Conservation (phyloP, 345 rosid genomes). For the Murraya koenigii region DNA sequence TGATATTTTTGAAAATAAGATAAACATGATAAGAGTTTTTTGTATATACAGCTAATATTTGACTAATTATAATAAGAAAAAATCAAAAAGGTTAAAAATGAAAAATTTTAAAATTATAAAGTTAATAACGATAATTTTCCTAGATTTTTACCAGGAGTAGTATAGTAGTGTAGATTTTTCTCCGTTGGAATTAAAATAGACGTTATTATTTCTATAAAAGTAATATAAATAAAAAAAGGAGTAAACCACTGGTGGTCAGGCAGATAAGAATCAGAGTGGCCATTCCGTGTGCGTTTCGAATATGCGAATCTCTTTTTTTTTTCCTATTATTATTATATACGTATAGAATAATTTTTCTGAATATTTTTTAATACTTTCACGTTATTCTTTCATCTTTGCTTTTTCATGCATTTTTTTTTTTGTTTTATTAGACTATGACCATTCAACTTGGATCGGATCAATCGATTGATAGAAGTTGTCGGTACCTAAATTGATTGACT, state of each 20-base stretch:
- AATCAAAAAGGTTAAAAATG: too few relatives aligned
- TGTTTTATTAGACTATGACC: background rate
- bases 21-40: too few relatives aligned
- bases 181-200: too few relatives aligned
- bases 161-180: too few relatives aligned
- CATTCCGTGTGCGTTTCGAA: background rate
- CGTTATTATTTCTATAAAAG: too few relatives aligned
- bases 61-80: too few relatives aligned
- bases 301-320: background rate
- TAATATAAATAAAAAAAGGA: background rate
- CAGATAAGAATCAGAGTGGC: background rate
- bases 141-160: too few relatives aligned
- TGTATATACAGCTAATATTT: too few relatives aligned
- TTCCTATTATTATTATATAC: background rate
- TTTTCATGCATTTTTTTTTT: background rate
- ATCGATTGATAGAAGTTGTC: background rate
- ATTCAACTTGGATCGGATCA: slow-evolving; percentile 5
- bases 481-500: background rate
- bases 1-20: too few relatives aligned
- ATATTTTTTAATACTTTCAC: background rate
- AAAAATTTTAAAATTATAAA: too few relatives aligned
- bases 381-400: background rate
- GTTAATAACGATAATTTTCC: too few relatives aligned
- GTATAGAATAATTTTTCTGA: background rate
- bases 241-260: background rate